Evolutionary conservation across 305 asterid genomes (phyloP), one percentile per base, ranked within the genome.

Genomic region (Fraxinus velutina): DNA sequence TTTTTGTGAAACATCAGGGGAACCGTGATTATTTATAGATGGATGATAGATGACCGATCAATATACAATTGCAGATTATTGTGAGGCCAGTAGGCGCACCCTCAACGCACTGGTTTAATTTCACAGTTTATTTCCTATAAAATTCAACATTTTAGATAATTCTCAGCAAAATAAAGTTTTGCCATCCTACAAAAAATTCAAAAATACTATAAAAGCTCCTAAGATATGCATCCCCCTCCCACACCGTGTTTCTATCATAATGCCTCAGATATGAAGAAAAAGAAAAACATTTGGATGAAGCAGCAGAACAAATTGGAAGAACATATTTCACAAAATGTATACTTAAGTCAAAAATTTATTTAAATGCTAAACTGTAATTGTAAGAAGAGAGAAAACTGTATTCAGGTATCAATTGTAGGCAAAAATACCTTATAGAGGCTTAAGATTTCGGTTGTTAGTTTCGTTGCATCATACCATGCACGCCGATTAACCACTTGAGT

Each of bases 401-500:
- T 55, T 55, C 27, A 17, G 24, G 66, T 17, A 17, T 55, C 66
- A 55, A 55, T 70, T 32, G 74, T 60, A 44, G 80, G 81, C 22
- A 70, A 22, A 74, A 55, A 55, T 93, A 95, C 98, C 98, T 91
- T 95, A 85, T 95, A 93, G 21, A 94, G 90, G 87, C 88, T 90
- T 64, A 92, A 79, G 80, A 93, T 93, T 76, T 93, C 97, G 12
- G 96, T 88, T 79, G 97, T 92, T 78, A 91, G 88, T 90, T 96
- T 96, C 73, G 96, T 85, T 82, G 91, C 88, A 86, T 96, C 95
- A 82, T 93, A 93, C 99, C 99, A 96, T 80, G 99, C 98, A 84
- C 93, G 97, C 73, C 98, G 91, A 78, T 94, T 96, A 78, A 96
- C 97, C 78, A 94, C 97, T 87, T 96, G 99, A 86, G 93, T 90